Conservation (phyloP, 1,139 yeast species). For the Scheffersomyces illinoinensis region DNA sequence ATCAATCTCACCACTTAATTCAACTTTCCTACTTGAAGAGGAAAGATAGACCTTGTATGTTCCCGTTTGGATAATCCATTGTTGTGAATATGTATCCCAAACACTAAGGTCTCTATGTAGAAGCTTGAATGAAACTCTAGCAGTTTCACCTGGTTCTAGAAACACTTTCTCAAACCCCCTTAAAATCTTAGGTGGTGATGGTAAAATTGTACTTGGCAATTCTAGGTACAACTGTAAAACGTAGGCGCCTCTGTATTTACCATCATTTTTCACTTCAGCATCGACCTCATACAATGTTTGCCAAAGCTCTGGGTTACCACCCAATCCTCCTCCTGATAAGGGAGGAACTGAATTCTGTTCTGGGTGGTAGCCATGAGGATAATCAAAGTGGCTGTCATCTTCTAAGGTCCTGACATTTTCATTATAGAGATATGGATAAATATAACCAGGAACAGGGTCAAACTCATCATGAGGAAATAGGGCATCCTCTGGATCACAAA, state of each 20-base stretch:
- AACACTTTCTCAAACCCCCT: constrained; percentile 62
- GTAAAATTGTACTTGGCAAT: constrained; percentile 44
- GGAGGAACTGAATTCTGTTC: constrained; percentile 40
- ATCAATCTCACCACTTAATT: constrained; percentile 48
- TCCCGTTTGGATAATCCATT: constrained; percentile 64
- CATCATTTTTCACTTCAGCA: constrained; percentile 52
- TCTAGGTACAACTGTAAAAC: constrained; percentile 62
- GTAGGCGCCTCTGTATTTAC: constrained; percentile 50
- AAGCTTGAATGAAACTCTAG: constrained; percentile 44
- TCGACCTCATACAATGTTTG: constrained; percentile 48
- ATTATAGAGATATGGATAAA: constrained; percentile 52
- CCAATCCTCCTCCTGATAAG: constrained; percentile 59
- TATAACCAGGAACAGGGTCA: constrained; percentile 52
- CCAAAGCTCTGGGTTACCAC: constrained; percentile 50
- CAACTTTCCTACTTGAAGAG: constrained; percentile 53
- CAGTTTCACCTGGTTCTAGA: constrained; percentile 44
- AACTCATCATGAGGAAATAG: constrained; percentile 57
- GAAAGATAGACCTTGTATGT: constrained; percentile 55
- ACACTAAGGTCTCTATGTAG: constrained; percentile 56
- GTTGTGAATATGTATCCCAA: constrained; percentile 60
- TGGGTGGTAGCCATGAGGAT: constrained; percentile 53
- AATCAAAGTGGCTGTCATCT: constrained; percentile 43
- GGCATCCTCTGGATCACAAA: constrained; percentile 58
- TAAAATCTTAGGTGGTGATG: constrained; percentile 52
- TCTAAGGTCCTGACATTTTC: constrained; percentile 45